Base-by-base conservation (phyloP, 495 filamentous ascomycete species). In the Podospora sp. region DNA sequence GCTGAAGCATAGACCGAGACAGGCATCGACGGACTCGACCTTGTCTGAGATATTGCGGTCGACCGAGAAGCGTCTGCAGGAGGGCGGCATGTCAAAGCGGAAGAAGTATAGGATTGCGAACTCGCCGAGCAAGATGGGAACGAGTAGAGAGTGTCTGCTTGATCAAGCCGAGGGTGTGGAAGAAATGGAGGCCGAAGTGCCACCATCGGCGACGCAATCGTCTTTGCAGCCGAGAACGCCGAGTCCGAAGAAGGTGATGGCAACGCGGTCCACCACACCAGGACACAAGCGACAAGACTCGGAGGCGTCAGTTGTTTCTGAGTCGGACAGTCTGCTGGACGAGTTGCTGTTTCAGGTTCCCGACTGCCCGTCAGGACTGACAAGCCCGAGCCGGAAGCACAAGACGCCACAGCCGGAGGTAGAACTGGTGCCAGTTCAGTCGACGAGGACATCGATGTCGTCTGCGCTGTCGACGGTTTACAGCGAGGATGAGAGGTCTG, bases 381-480 rank as follows among this genome's bases (percentile, higher is more conserved):
- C 71, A 16, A 76, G 71, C 40, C 69, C 74, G 0, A 76, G 66
- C 51, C 65, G 62, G 61, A 76, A 64, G 11, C 61, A 22, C 51
- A 69, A 69, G n/a, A 72, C 58, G 12, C 65, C 68, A 49, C 50
- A 56, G 11, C 33, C 65, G 6, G 49, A 61, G 16, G 57, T 49
- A 14, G 63, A 72, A 33, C 67, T 65, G 12, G 49, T 57, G 11
- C 59, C 46, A n/a, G 62, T 69, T 2, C 63, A 68, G n/a, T 81
- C 80, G 2, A 59, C 60, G 14, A 72, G 71, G 9, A 80, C 76
- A 67, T 74, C 77, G 0, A 35, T 76, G 24, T 82, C 80, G 6
- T 81, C 78, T 2, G 73, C 78, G 12, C 70, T 83, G 11, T 83
- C 81, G 12, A 83, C 80, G 2, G 63, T 83, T 0, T 77, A 80